A percentile compares a stretch with the other conserved stretches of the same genome.
Evolutionary conservation across 768 basidiomycete species (phyloP).

Genomic region (Russula dissimulans): DNA sequence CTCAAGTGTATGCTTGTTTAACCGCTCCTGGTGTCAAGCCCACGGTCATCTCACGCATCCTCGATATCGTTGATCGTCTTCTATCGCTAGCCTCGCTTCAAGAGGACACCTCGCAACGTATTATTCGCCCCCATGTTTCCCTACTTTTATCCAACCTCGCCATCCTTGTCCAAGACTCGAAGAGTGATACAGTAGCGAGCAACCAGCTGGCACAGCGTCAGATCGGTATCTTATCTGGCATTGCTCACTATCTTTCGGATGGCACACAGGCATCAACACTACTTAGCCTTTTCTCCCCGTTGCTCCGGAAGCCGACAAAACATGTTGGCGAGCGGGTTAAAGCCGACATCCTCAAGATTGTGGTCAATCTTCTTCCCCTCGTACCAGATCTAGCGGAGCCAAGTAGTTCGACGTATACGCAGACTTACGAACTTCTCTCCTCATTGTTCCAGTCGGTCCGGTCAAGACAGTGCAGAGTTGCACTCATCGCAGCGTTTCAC

Average conservation of each 20-base stretch:
- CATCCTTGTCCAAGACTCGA: conserved; percentile 54
- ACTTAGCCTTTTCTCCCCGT: conserved; percentile 62
- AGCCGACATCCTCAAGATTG: conserved; percentile 65
- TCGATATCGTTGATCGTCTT: conserved; percentile 77
- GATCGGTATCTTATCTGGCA: conserved; percentile 67
- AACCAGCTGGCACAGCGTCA: conserved; percentile 72
- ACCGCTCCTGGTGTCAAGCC: conserved; percentile 81
- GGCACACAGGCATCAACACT: conserved; percentile 64
- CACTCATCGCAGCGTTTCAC: conserved; percentile 58
- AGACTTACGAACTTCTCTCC: conserved; percentile 59
- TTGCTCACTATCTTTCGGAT: conserved; percentile 67
- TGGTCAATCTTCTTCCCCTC: conserved; percentile 54
- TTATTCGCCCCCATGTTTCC: conserved; percentile 65
- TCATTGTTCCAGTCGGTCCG: conserved; percentile 71
- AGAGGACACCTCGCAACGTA: conserved; percentile 36
- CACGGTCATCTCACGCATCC: conserved; percentile 64
- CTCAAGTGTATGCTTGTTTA: conserved; percentile 75
- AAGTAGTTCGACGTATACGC: conserved; percentile 35
- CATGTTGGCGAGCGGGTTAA: conserved; percentile 82
- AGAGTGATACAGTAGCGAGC: conserved; percentile 39
- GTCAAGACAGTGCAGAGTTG: conserved; percentile 58
- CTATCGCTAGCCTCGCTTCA: conserved; percentile 47
- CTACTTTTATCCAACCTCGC: conserved; percentile 65
- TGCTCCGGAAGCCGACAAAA: conserved; percentile 69
- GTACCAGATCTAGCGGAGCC: conserved; percentile 50